phyloP scores from a whole-genome alignment of 306 rosid genomes.

The Cicer bijugum region DNA sequence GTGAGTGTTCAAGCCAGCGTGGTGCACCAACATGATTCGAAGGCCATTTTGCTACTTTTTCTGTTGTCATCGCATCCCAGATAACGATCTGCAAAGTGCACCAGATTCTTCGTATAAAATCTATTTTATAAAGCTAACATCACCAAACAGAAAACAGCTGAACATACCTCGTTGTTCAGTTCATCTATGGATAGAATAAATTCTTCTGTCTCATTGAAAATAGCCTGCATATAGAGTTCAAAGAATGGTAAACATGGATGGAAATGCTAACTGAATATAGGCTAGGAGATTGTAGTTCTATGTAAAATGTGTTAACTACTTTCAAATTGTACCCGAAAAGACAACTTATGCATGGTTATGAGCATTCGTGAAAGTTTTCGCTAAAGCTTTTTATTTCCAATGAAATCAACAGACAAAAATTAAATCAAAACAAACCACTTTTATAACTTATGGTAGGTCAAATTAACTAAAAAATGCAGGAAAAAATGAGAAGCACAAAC shows the following conservation, averaged over 20 bases:
- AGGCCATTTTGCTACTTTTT: constrained; percentile 81
- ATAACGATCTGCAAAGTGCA: constrained; percentile 66
- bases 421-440: constrained; percentile 10
- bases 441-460: background rate
- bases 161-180: constrained; percentile 82
- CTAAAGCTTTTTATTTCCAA: constrained; percentile 10
- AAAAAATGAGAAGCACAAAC: background rate
- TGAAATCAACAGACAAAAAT: constrained; percentile 7
- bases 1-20: constrained; percentile 94
- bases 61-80: constrained; percentile 91
- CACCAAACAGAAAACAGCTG: constrained; percentile 15
- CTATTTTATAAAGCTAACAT: constrained; percentile 19
- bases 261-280: background rate
- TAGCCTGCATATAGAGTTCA: constrained; percentile 63
- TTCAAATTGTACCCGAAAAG: constrained; percentile 1
- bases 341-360: background rate
- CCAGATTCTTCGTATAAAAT: constrained; percentile 41
- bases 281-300: background rate
- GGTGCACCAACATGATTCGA: constrained; percentile 87
- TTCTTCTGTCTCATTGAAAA: constrained; percentile 79
- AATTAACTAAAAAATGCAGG: background rate
- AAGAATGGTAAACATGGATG: constrained; percentile 22
- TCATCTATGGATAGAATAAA: constrained; percentile 85
- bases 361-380: background rate
- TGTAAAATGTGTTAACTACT: background rate